Base-by-base conservation (phyloP, 352 stramenopile genomes). In the Phytophthora sojae region DNA sequence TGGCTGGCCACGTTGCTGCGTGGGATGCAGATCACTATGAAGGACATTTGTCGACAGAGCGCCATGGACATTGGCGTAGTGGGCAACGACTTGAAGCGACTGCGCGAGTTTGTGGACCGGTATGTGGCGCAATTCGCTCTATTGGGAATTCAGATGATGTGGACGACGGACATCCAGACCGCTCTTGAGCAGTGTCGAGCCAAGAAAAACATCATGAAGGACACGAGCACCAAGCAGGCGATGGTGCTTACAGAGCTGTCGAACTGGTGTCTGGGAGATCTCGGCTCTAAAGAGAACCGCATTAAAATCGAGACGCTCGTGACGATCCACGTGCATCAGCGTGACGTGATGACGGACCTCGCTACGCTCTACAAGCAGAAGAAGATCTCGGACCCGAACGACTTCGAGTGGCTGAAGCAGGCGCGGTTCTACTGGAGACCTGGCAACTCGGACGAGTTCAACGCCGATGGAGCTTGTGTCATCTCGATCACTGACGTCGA, bases 371-470 rank as follows among this genome's bases (percentile, higher is more conserved):
- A 98, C 83, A 96, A 97, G 66, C 88, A 96, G 56, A 99, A 99
- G 76, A 98, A 98, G 70, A 98, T 99, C 59, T 96, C 88, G 5
- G 96, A 99, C 73, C 89, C 96, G 45, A 99, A 99, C 74, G 97
- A 99, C 75, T 99, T 99, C 71, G 97, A 99, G 69, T 99, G 98
- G 98, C 94, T 99, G 51, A 99, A 99, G 75, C 98, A 99, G 76
- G 97, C 96, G n/a, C 89, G 98, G 9, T 99, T 99, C 68, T 99
- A 99, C 73, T 99, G 97, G 97, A 88, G 97, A 23, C 85, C 93
- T 6, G 98, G 96, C 59, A 96, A 95, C 56, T 73, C 77, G 0
- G 97, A 99, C 63, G 96, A 99, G 66, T 97, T 98, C 53, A 98
- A 96, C 50, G 86, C 85, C 25, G 95, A 99, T 63, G 98, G 97